Base-by-base conservation (phyloP, 2,329 filamentous ascomycete species). In the Fusarium napiforme region DNA sequence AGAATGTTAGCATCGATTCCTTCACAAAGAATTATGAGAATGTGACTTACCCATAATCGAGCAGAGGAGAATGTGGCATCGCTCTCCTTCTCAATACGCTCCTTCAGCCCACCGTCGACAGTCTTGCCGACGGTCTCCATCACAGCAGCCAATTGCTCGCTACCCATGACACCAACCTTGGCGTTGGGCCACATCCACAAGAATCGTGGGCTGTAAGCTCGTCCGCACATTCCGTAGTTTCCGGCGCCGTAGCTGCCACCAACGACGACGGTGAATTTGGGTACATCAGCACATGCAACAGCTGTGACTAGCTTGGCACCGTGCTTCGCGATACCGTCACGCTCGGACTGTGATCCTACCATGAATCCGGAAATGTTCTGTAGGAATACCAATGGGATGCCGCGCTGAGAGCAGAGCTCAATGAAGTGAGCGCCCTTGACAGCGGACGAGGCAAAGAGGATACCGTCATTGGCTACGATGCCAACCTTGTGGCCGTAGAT, bases 331-430 rank as follows among this genome's bases (percentile, higher is more conserved):
- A 99, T 98, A 18, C 96, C 96, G 59, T 96, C 96, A 61, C 93
- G 92, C 84, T 99, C 96, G 1, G 96, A 95, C 78, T 96, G 94
- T 23, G 91, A 89, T 47, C 96, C 96, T 37, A 99, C 96, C 96
- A 99, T 99, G 88, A 99, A 99, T 47, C 96, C 96, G 10, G 92
- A 92, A 80, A 99, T 98, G 82, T 99, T 98, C 82, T 99, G 96
- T 26, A 99, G 85, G 84, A 98, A 98, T 57, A 98, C 88, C 15
- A 98, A 87, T 2, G 96, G 96, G 64, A 98, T 93, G 60, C 93
- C 91, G 64, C 96, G 92, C 83, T 98, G 95, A 36, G 93, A 89
- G 85, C 96, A 98, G 9, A 99, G 90, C 83, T 99, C 94, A 78
- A 98, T 94, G 82, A 99, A 99, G 84, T 99, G 96, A 1, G 96